Evolutionary conservation across 2,329 filamentous ascomycete genomes (phyloP).

Genomic region (Fusarium cicatricum): DNA sequence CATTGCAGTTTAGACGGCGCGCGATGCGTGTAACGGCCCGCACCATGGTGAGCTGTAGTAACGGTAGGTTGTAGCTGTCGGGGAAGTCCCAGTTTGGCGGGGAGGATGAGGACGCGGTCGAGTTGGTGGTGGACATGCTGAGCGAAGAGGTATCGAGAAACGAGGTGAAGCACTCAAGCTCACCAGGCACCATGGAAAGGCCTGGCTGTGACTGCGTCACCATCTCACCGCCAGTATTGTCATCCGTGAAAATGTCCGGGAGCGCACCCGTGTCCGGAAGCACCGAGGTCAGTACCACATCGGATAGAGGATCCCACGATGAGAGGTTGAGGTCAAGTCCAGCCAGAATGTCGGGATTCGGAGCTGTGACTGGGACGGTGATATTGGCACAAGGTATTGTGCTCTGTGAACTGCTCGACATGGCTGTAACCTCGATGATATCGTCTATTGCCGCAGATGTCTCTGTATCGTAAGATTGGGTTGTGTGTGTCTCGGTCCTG

Average conservation of each 20-base stretch:
- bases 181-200: background rate
- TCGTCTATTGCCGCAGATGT: conserved; percentile 10
- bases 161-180: conserved; percentile 20
- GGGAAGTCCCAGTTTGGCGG: conserved; percentile 43
- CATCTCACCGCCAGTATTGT: conserved; percentile 8
- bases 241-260: conserved; percentile 17
- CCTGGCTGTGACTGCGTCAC: conserved; percentile 4
- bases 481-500: background rate
- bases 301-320: conserved; percentile 35
- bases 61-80: conserved; percentile 59
- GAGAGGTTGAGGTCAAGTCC: conserved; percentile 37
- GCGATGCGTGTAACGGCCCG: conserved; percentile 58
- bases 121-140: conserved; percentile 6
- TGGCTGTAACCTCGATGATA: conserved; percentile 4
- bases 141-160: conserved; percentile 37
- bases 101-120: conserved; percentile 21
- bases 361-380: conserved; percentile 3
- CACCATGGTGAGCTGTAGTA: conserved; percentile 59
- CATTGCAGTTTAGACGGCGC: conserved; percentile 52
- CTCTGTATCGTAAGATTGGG: background rate
- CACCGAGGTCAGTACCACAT: conserved; percentile 28
- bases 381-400: conserved; percentile 1
- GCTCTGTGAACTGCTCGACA: background rate
- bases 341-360: conserved; percentile 23
- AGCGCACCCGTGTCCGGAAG: conserved; percentile 18